phyloP scores from a whole-genome alignment of 768 basidiomycete species.

The Lentinula aciculospora region DNA sequence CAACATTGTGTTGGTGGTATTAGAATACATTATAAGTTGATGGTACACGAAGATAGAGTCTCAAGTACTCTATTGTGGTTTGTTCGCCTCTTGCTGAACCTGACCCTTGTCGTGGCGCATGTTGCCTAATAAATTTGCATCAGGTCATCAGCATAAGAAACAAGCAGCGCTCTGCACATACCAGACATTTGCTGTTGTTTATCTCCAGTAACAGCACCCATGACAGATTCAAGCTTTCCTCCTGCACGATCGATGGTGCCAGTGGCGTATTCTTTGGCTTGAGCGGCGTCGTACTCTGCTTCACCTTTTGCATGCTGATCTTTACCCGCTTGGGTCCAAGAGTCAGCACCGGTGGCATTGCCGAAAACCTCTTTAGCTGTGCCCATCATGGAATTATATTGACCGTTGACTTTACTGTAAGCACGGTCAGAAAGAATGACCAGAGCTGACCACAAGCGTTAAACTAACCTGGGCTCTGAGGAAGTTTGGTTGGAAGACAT shows the following conservation, averaged over 20 bases:
- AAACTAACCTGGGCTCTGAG: not conserved
- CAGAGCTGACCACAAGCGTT: too few relatives aligned
- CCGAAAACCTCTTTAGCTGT: constrained; percentile 17
- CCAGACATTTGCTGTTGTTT: constrained; percentile 41
- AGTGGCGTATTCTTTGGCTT: constrained; percentile 45
- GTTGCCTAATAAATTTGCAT: constrained; percentile 36
- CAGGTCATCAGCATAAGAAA: too few relatives aligned
- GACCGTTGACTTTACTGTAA: not conserved
- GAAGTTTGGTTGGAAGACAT: not conserved
- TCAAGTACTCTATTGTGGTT: constrained; percentile 10
- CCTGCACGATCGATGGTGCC: constrained; percentile 36
- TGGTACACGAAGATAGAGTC: too few relatives aligned
- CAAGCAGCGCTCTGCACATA: too few relatives aligned
- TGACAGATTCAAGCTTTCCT: constrained; percentile 48
- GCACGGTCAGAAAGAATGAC: too few relatives aligned
- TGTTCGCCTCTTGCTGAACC: constrained; percentile 48
- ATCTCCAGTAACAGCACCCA: constrained; percentile 51
- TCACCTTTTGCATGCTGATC: constrained; percentile 27
- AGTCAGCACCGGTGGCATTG: constrained; percentile 22
- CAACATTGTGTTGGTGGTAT: too few relatives aligned
- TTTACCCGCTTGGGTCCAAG: constrained; percentile 24
- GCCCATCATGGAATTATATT: constrained; percentile 13
- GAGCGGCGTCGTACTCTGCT: constrained; percentile 20
- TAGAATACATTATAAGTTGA: too few relatives aligned
- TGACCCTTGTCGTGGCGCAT: constrained; percentile 47